Base-by-base conservation (phyloP, 345 rosid genomes). In the Hypericum androsaemum region DNA sequence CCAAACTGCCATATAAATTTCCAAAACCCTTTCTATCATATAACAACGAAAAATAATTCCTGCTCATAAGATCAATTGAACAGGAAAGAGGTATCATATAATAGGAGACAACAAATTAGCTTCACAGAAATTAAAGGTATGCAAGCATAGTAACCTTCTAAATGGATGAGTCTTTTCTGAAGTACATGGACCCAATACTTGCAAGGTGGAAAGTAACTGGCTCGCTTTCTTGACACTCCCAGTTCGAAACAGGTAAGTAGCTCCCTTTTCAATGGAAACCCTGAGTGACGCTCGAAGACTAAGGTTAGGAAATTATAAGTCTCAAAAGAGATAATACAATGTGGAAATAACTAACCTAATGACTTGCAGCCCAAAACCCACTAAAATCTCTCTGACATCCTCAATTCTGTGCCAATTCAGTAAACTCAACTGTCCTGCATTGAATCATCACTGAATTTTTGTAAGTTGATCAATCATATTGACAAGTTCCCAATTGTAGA, bases 311-410 rank as follows among this genome's bases (percentile, higher is more conserved):
- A 22, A 22, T 22, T 1, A 22, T 22, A 22, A 1, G 32, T 22
- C 1, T 22, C 32, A 22, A 22, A 22, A 58, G 43, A 41, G 35
- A 57, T 28, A 41, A 39, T 5, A 51, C 56, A 54, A 54, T 17
- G 32, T 53, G 60, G 42, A 63, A 70, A 45, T 51, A 43, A 70
- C 88, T 64, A 59, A 92, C 98, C 98, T 88, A 65, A 83, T 64
- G 67, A 83, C 67, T 71, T 83, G 98, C 74, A 88, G 88, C 64
- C 95, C 88, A 45, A 92, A 57, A 63, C 98, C 92, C 43, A 85
- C 71, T 43, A 75, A 54, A 60, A 85, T 77, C 59, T 81, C 89
- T 66, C 64, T 69, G 68, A 88, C 74, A 65, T 88, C 96, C 57
- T 76, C 86, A 54, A 77, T 64, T 57, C 54, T 74, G 72, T 81